phyloP scores from a whole-genome alignment of 2,329 filamentous ascomycete genomes.

The Pestalotiopsis sp. region DNA sequence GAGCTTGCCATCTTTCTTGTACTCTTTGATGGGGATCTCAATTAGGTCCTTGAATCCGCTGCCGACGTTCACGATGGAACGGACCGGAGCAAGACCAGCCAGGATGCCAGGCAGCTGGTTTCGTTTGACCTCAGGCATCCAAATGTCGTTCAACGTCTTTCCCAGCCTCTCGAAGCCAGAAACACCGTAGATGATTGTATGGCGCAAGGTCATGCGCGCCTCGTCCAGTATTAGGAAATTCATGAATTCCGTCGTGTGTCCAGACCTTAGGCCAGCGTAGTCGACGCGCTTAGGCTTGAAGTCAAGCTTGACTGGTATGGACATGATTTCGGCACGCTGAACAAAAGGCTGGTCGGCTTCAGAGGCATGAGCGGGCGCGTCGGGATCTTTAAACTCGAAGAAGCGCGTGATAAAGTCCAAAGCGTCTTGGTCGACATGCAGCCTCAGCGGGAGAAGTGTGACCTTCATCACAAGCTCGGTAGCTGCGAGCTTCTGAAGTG shows the following conservation, averaged over 20 bases:
- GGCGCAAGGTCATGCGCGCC: conserved; percentile 81
- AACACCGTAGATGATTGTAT: conserved; percentile 91
- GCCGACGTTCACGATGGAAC: conserved; percentile 88
- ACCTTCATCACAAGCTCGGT: conserved; percentile 86
- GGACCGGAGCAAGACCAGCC: conserved; percentile 86
- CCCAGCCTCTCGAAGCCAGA: conserved; percentile 89
- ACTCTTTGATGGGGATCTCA: conserved; percentile 88
- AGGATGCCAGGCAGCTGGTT: conserved; percentile 90
- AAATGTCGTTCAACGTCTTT: conserved; percentile 89
- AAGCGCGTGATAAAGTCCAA: conserved; percentile 96
- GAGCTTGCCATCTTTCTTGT: conserved; percentile 89
- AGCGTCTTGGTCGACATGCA: conserved; percentile 97
- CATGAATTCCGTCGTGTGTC: conserved; percentile 97
- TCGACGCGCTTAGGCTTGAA: conserved; percentile 99
- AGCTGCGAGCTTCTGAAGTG: conserved; percentile 79
- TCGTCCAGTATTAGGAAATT: conserved; percentile 94
- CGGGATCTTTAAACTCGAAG: conserved; percentile 94
- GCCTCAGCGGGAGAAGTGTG: conserved; percentile 78
- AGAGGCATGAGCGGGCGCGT: conserved; percentile 53
- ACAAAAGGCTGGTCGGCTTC: conserved; percentile 81
- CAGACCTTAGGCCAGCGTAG: conserved; percentile 88
- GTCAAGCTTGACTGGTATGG: conserved; percentile 81
- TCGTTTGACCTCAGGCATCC: conserved; percentile 89
- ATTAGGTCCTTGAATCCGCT: conserved; percentile 85
- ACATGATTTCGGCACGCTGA: conserved; percentile 84